Percentiles rank a stretch among this genome's conserved stretches.
Conservation (phyloP, 2,329 filamentous ascomycete species). For the Microdochium nivale region DNA sequence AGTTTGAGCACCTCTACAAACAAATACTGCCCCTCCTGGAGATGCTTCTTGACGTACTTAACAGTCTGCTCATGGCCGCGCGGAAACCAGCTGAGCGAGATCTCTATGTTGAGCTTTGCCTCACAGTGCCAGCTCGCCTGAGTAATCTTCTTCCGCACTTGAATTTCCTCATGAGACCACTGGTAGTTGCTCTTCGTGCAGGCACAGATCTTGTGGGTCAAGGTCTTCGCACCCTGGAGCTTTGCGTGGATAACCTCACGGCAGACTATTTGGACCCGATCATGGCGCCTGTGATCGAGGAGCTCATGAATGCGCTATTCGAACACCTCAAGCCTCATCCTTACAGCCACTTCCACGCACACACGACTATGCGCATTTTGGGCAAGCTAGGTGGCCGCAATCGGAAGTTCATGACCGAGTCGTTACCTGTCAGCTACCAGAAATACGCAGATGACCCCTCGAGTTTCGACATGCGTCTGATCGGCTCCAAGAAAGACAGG, state of each 20-base stretch:
- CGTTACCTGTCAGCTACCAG: slow-evolving; percentile 75
- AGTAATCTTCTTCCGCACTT: slow-evolving; percentile 93
- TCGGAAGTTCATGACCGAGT: slow-evolving; percentile 86
- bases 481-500: slow-evolving; percentile 81
- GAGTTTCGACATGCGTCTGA: slow-evolving; percentile 81
- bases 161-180: slow-evolving; percentile 91
- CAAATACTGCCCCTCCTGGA: slow-evolving; percentile 92
- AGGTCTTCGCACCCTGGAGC: slow-evolving; percentile 82
- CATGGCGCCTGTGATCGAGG: slow-evolving; percentile 97
- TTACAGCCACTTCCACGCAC: slow-evolving; percentile 94
- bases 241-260: slow-evolving; percentile 96
- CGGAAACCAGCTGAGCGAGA: slow-evolving; percentile 86
- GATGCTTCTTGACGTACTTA: slow-evolving; percentile 95
- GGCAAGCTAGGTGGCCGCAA: slow-evolving; percentile 95
- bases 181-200: slow-evolving; percentile 89
- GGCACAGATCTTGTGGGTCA: slow-evolving; percentile 93
- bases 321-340: slow-evolving; percentile 90
- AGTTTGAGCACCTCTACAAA: slow-evolving; percentile 97
- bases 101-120: slow-evolving; percentile 90
- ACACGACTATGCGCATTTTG: slow-evolving; percentile 94
- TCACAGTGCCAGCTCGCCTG: slow-evolving; percentile 88
- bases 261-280: slow-evolving; percentile 97
- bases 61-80: slow-evolving; percentile 85
- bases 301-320: slow-evolving; percentile 95
- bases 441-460: slow-evolving; percentile 79